Base-by-base conservation (phyloP, 2,329 filamentous ascomycete genomes). In the Aspergillus sclerotialis region DNA sequence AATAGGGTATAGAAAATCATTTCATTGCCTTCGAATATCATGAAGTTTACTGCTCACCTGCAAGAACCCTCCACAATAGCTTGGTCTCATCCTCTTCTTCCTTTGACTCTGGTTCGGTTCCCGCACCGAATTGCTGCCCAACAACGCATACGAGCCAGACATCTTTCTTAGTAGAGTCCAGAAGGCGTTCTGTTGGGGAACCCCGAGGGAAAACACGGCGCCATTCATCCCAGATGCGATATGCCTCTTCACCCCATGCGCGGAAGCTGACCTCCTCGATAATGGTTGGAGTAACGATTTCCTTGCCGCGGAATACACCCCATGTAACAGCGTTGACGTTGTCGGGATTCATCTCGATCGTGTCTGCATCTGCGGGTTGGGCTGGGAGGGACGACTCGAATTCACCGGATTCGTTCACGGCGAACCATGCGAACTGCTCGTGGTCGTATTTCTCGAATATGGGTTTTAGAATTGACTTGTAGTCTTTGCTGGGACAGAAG, bases 211-310 rank as follows among this genome's bases (percentile, higher is more conserved):
- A 96, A 30, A 95, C 83, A 46, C 84, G 75, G 40, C 84, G 80
- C 92, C 92, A 98, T 67, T 96, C 92, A 27, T 72, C 76, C 84
- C 90, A 96, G 53, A 96, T 94, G 19, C 82, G 83, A 66, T 92
- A 98, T 1, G 92, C 90, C 70, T 98, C 92, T 56, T 96, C 92
- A 37, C 80, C 76, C 92, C 92, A 98, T 6, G 89, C 87, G 42
- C 80, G 75, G 72, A 96, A 96, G 57, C 84, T 92, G 33, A 94
- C 86, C 48, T 89, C 85, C 59, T 96, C 90, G 52, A 96, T 94
- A 54, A 96, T 96, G 2, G 90, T 96, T 3, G 90, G 90, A 14
- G 89, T 94, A 38, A 94, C 77, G 55, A 96, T 96, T 62, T 96
- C 90, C 65, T 95, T 95, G 27, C 87, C 87, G 0, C 85, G 83